A percentile compares a stretch with the other conserved stretches of the same genome.
Evolutionary conservation across 495 filamentous ascomycete species (phyloP).

Genomic region (Gamarada debralockiae): DNA sequence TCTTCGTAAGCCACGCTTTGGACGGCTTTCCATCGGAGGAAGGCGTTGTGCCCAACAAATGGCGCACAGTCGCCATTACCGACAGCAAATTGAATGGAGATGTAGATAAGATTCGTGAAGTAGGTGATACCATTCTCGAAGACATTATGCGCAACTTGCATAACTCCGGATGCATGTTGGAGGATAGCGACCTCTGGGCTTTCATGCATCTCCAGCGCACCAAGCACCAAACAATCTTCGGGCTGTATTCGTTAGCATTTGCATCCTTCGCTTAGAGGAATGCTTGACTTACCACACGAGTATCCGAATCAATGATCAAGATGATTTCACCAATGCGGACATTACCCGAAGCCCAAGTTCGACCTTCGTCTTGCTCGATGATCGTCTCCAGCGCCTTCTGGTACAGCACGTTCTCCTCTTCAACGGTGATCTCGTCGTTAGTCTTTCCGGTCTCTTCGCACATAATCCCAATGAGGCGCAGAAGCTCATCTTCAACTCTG

Average conservation of each 20-base stretch:
- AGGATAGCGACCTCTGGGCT: constrained; percentile 67
- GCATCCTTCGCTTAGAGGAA: not conserved
- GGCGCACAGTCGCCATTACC: constrained; percentile 52
- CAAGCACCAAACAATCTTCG: constrained; percentile 60
- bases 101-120: constrained; percentile 73
- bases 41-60: constrained; percentile 73
- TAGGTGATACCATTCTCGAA: constrained; percentile 65
- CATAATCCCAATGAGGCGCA: constrained; percentile 21
- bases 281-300: constrained; percentile 16
- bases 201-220: constrained; percentile 64
- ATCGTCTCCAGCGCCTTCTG: constrained; percentile 45
- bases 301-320: constrained; percentile 30
- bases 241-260: constrained; percentile 25
- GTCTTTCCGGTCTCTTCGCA: not conserved
- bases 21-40: constrained; percentile 67
- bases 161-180: constrained; percentile 65
- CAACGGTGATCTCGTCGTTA: constrained; percentile 40
- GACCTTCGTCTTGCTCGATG: constrained; percentile 50
- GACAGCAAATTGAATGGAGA: constrained; percentile 61
- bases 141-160: constrained; percentile 58
- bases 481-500: constrained; percentile 54
- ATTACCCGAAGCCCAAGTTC: constrained; percentile 65
- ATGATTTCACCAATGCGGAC: constrained; percentile 70
- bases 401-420: constrained; percentile 49
- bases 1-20: constrained; percentile 55